Conservation (phyloP, 305 asterid genomes). For the Fraxinus platypoda region DNA sequence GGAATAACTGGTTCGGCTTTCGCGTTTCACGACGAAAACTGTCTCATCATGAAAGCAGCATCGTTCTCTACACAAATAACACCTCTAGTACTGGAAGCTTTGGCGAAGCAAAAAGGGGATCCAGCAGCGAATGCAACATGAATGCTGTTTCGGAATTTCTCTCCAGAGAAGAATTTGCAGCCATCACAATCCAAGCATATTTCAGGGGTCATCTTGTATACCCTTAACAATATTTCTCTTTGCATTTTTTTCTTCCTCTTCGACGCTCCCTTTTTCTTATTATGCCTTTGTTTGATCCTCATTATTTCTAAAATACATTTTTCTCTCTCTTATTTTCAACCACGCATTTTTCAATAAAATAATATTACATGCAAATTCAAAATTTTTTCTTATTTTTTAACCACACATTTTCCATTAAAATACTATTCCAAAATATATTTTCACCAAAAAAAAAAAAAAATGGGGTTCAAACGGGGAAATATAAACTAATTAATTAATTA, state of each 20-base stretch:
- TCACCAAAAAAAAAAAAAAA: too few species aligned
- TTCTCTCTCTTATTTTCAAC: too few species aligned
- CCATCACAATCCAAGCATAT: constrained; percentile 40
- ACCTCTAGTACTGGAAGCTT: constrained; percentile 11
- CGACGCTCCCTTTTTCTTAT: not conserved
- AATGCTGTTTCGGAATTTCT: not conserved
- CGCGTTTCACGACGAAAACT: constrained; percentile 24
- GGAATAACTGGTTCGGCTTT: constrained; percentile 30
- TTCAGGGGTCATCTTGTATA: constrained; percentile 45
- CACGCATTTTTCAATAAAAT: too few species aligned
- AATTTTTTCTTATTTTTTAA: too few species aligned
- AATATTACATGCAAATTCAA: too few species aligned
- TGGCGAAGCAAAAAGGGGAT: constrained; percentile 14
- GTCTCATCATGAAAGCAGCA: constrained; percentile 13
- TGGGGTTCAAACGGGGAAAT: too few species aligned
- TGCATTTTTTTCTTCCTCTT: not conserved
- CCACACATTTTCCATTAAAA: too few species aligned
- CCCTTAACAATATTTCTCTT: not conserved
- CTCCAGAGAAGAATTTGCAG: constrained; percentile 35
- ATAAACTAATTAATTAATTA: not conserved
- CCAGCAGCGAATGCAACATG: constrained; percentile 1
- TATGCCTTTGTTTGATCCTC: too few species aligned
- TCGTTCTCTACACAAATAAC: constrained; percentile 23
- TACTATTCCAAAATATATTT: too few species aligned
- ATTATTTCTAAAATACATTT: too few species aligned